Percentiles rank a stretch among this genome's conserved stretches.
Conservation (phyloP, 441 rosid genomes). For the Syzygium syzygioides region DNA sequence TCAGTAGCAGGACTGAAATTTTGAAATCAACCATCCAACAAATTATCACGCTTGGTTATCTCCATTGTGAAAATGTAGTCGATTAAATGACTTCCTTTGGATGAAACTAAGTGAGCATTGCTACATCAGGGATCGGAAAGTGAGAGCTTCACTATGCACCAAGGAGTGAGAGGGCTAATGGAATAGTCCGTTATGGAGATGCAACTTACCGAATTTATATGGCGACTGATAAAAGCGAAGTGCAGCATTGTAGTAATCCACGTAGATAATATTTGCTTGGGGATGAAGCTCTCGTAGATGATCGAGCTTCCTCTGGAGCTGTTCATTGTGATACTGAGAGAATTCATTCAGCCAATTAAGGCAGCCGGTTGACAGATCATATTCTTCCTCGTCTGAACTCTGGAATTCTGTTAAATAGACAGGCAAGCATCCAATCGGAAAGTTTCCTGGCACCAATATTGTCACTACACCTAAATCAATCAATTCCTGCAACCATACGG, state of each 20-base stretch:
- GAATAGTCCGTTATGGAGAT: neutral
- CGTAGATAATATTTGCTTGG: conserved; percentile 32
- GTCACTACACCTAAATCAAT: conserved; percentile 36
- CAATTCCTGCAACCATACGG: conserved; percentile 25
- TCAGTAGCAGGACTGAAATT: neutral
- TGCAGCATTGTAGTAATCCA: conserved; percentile 28
- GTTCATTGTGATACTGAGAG: conserved; percentile 21
- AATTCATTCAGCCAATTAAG: conserved; percentile 34
- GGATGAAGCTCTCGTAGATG: conserved; percentile 25
- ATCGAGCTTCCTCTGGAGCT: conserved; percentile 22
- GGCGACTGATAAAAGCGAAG: conserved; percentile 22
- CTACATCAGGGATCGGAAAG: neutral
- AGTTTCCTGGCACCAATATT: conserved; percentile 39
- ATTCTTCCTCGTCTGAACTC: conserved; percentile 12
- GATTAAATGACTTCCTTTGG: neutral
- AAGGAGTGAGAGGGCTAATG: neutral
- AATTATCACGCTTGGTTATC: neutral
- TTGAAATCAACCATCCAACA: neutral
- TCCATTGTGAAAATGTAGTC: neutral
- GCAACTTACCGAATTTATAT: conserved; percentile 26
- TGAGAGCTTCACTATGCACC: neutral
- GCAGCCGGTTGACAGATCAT: conserved; percentile 35
- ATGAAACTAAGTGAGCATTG: neutral
- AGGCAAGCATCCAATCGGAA: conserved; percentile 33
- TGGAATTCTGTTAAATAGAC: conserved; percentile 17